A percentile compares a stretch with the other conserved stretches of the same genome.
Evolutionary conservation across 129 eudicot genomes (phyloP).

Genomic region (Chrysanthemum makinoi): DNA sequence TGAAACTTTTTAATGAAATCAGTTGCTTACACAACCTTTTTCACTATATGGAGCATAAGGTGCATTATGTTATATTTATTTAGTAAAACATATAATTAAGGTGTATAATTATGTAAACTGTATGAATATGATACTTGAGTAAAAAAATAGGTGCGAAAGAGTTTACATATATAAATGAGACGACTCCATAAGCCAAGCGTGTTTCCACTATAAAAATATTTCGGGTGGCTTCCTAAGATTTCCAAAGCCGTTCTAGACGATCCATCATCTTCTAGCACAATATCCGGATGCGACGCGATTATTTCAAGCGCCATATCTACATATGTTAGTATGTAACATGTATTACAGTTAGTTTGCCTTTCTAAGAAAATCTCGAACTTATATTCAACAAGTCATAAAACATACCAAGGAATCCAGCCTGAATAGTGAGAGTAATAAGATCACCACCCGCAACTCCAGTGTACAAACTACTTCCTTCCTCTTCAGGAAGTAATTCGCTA

Average conservation of each 20-base stretch:
- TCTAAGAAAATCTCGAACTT: too few relatives aligned
- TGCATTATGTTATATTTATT: too few relatives aligned
- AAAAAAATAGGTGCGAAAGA: not conserved
- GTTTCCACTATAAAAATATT: not conserved
- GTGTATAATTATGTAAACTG: not conserved
- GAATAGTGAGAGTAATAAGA: slow-evolving; percentile 11
- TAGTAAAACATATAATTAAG: too few relatives aligned
- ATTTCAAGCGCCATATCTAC: not conserved
- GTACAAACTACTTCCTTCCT: not conserved
- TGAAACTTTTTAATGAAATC: too few relatives aligned
- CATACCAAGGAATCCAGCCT: slow-evolving; percentile 4
- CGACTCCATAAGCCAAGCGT: slow-evolving; percentile 7
- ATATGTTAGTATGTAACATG: not conserved
- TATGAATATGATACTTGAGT: too few relatives aligned
- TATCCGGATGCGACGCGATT: not conserved
- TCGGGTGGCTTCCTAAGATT: not conserved
- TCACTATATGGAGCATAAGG: too few relatives aligned
- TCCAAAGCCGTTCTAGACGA: not conserved
- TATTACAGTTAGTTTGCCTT: too few relatives aligned
- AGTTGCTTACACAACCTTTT: too few relatives aligned
- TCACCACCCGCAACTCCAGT: slow-evolving; percentile 8
- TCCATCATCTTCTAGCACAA: not conserved
- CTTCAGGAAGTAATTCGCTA: not conserved
- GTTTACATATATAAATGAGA: not conserved
- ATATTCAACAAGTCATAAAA: not conserved